phyloP scores from a whole-genome alignment of 805 yeast genomes.

The Ogataea degrootiae region DNA sequence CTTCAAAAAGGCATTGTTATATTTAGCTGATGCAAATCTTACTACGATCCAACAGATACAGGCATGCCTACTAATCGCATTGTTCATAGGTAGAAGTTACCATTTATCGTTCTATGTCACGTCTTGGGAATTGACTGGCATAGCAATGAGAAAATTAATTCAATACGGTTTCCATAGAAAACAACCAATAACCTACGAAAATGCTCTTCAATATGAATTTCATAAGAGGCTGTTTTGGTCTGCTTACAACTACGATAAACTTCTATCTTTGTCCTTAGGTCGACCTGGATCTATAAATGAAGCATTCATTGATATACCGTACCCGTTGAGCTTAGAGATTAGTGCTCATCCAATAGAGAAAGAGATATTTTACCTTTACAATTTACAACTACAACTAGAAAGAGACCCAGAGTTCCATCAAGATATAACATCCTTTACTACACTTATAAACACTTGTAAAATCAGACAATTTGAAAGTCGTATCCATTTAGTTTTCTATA shows the following conservation, averaged over 20 bases:
- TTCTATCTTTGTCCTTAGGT: constrained; percentile 18
- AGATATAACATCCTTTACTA: constrained; percentile 12
- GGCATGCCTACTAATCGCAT: constrained; percentile 17
- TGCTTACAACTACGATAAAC: constrained; percentile 16
- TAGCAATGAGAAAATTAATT: constrained; percentile 18
- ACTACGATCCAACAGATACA: constrained; percentile 17
- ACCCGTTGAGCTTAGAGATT: constrained; percentile 16
- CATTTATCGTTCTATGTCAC: constrained; percentile 15
- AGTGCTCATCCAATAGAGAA: constrained; percentile 6
- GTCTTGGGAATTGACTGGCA: constrained; percentile 21
- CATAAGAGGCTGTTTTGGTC: constrained; percentile 22
- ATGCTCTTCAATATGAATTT: constrained; percentile 16
- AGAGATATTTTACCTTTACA: constrained; percentile 9
- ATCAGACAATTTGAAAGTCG: constrained; percentile 19
- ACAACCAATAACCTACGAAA: constrained; percentile 10
- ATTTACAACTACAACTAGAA: constrained; percentile 14
- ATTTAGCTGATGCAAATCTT: constrained; percentile 9
- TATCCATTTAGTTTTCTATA: constrained; percentile 13
- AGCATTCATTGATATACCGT: constrained; percentile 18
- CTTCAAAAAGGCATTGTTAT: constrained; percentile 12
- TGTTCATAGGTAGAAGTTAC: constrained; percentile 18
- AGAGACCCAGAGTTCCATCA: constrained; percentile 10
- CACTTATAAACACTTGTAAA: constrained; percentile 13
- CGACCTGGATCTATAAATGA: constrained; percentile 21
- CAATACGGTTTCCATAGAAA: constrained; percentile 20